These are phyloP conservation scores for Silybum marianum DNA, from an alignment of 129 eudicot species.

Conservation along the genomic window DNA sequence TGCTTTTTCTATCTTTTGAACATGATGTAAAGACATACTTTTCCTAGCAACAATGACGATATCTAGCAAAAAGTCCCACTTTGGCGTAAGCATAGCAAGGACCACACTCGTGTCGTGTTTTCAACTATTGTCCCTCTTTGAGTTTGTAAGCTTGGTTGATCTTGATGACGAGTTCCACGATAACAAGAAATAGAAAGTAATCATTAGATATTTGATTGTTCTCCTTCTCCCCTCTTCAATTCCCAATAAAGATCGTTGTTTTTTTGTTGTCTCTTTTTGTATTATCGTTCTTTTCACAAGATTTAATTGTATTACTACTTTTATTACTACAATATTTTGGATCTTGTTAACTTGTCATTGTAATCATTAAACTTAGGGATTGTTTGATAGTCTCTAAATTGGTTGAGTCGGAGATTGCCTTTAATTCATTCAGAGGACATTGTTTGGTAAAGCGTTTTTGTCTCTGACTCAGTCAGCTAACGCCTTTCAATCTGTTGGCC, in stretches of 20 bases:
- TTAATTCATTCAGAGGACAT: neutral
- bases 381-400: neutral
- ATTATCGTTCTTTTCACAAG: neutral
- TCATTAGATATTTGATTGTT: neutral
- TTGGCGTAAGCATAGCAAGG: neutral
- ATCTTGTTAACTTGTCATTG: neutral
- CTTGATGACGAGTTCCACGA: neutral
- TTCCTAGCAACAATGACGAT: conserved; percentile 1
- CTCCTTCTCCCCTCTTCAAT: neutral
- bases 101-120: conserved; percentile 1
- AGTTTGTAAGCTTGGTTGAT: neutral
- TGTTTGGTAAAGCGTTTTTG: neutral
- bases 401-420: neutral
- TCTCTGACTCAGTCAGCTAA: neutral
- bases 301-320: too few relatives aligned
- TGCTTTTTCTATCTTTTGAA: neutral
- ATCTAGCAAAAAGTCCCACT: conserved; percentile 3
- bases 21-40: conserved; percentile 1
- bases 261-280: neutral
- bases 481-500: neutral
- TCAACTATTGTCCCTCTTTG: neutral
- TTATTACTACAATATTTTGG: neutral
- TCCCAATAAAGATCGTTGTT: neutral
- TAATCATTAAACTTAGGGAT: neutral
- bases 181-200: conserved; percentile 4